Evolutionary conservation across 768 basidiomycete genomes (phyloP).

Genomic region (Rhizopogon vesiculosus): DNA sequence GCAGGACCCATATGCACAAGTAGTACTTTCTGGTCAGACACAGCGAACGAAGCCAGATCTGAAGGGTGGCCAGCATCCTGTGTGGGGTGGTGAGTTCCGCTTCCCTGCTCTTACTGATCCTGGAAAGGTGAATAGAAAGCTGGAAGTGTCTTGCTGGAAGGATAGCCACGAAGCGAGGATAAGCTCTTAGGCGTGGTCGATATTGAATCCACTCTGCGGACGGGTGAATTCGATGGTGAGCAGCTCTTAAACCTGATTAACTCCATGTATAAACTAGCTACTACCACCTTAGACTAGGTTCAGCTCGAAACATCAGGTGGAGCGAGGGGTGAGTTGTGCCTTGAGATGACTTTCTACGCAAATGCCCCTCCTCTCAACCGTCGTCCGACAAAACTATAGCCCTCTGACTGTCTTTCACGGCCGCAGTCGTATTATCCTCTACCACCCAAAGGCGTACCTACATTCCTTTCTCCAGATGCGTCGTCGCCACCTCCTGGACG

Average conservation of each 20-base stretch:
- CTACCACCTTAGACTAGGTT: constrained; percentile 57
- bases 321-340: constrained; percentile 64
- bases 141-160: constrained; percentile 77
- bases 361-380: constrained; percentile 50
- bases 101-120: constrained; percentile 26
- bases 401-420: constrained; percentile 48
- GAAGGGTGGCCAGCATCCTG: constrained; percentile 90
- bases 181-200: constrained; percentile 71
- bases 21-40: constrained; percentile 55
- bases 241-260: background rate
- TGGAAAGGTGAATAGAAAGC: constrained; percentile 47
- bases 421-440: constrained; percentile 24
- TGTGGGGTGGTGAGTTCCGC: constrained; percentile 77
- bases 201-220: constrained; percentile 72
- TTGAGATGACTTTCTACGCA: constrained; percentile 93
- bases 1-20: constrained; percentile 81
- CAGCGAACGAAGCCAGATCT: constrained; percentile 65
- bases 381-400: too few species aligned
- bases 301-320: constrained; percentile 52
- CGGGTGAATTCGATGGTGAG: constrained; percentile 88
- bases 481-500: constrained; percentile 6
- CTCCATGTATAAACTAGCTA: background rate
- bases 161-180: constrained; percentile 68
- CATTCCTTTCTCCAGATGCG: constrained; percentile 3
- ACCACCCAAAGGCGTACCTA: background rate